Base-by-base conservation (phyloP, 2,329 filamentous ascomycete genomes). In the Penicillium sp. region DNA sequence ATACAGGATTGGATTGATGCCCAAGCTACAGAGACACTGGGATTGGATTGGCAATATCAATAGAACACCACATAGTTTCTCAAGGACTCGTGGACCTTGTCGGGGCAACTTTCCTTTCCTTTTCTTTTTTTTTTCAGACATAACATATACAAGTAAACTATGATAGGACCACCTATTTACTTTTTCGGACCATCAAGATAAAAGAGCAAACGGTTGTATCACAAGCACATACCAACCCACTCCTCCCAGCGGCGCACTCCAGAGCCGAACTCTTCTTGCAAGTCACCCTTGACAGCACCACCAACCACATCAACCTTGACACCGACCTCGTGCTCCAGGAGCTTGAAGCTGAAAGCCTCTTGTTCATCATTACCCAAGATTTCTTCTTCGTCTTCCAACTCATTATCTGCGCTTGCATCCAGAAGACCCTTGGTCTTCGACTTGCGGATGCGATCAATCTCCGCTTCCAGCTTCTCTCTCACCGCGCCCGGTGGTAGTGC, bases 181-280 rank as follows among this genome's bases (percentile, higher is more conserved):
- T 47, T 13, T 43, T 41, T 34, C 13, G 31, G 8, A 21, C 16
- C 19, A 43, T 34, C 31, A 36, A 47, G 23, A 40, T 4, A 31
- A 33, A 7, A 27, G 9, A 33, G n/a, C 13, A 53, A 46, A 39
- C 31, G 15, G 6, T 23, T 46, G 6, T 5, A 23, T 5, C 23
- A 94, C 66, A 95, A 77, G 69, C 87, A 85, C 70, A 87, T 83
- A 2, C 87, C 90, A 70, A 97, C 87, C 93, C 93, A 97, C 67
- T 84, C 84, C 85, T 92, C 96, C 92, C 93, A 97, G 73, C 85
- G 87, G 55, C 89, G 86, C 33, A 91, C 86, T 27, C 87, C 88
- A n/a, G 87, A 81, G 10, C 83, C 87, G 53, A 88, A 84, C 33
- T 79, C 69, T 43, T 69, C 66, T 31, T 69, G 66, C 29, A 72